phyloP scores from a whole-genome alignment of 305 asterid species.

The Petunia hybrid region DNA sequence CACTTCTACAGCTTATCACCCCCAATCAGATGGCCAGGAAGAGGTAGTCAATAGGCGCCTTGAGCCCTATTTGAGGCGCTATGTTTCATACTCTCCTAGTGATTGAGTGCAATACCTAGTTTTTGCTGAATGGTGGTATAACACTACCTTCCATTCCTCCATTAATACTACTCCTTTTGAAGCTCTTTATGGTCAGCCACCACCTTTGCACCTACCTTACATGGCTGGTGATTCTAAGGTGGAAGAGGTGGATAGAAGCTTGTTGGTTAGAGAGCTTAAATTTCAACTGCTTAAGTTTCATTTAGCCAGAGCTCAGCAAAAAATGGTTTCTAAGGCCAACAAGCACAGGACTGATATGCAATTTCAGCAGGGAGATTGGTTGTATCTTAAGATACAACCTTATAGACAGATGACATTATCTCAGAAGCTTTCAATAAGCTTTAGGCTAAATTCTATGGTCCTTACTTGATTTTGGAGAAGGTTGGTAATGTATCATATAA shows the following conservation, averaged over 20 bases:
- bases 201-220: neutral
- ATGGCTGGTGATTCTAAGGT: neutral
- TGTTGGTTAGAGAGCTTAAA: neutral
- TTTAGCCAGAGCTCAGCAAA: neutral
- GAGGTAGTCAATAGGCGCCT: neutral
- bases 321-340: neutral
- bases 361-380: neutral
- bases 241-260: neutral
- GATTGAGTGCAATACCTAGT: neutral
- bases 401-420: neutral
- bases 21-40: neutral
- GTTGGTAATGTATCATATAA: neutral
- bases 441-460: neutral
- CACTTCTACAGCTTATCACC: slow-evolving; percentile 10
- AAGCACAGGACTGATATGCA: neutral
- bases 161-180: neutral
- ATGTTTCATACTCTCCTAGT: neutral
- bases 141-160: neutral
- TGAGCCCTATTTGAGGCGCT: neutral
- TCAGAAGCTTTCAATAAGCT: neutral
- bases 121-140: neutral
- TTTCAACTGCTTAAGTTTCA: neutral
- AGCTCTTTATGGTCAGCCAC: too few species aligned
- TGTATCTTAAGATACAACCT: neutral
- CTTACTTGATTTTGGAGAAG: neutral